phyloP scores from a whole-genome alignment of 192 early-diverging fungal species.

The Backusella mclennaniae region DNA sequence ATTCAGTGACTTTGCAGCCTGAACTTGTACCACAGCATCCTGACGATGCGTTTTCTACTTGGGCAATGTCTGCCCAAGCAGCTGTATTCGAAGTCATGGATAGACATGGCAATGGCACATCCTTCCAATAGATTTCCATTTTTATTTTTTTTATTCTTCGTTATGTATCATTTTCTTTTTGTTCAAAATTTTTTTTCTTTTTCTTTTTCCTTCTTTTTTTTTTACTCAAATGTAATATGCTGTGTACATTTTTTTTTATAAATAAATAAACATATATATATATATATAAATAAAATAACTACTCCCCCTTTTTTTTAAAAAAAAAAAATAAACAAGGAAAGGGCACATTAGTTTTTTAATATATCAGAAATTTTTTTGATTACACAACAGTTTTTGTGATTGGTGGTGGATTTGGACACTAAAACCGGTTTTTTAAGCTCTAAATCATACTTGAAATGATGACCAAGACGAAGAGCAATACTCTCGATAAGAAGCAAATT shows the following conservation, averaged over 20 bases:
- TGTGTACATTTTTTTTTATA: too few relatives aligned
- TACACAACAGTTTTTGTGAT: background rate
- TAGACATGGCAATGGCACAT: background rate
- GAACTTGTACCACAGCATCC: background rate
- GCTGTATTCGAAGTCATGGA: constrained; percentile 7
- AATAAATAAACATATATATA: too few relatives aligned
- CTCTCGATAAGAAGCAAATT: too few relatives aligned
- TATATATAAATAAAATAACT: too few relatives aligned
- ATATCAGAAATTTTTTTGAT: background rate
- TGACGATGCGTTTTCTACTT: constrained; percentile 8
- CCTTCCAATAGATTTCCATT: background rate
- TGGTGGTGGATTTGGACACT: background rate
- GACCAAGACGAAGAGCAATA: background rate
- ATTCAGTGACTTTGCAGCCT: constrained; percentile 1
- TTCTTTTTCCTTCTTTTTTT: background rate
- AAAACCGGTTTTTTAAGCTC: background rate
- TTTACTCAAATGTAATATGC: background rate
- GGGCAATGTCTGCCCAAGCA: background rate
- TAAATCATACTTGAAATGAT: background rate
- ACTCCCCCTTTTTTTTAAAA: background rate
- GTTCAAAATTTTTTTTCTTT: background rate
- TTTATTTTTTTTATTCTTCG: background rate
- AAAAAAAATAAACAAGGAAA: background rate
- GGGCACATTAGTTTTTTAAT: background rate
- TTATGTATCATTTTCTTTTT: background rate